A percentile compares a stretch with the other conserved stretches of the same genome.
Conservation (phyloP, 164 flowering plant species). For the Akebia trifoliata region DNA sequence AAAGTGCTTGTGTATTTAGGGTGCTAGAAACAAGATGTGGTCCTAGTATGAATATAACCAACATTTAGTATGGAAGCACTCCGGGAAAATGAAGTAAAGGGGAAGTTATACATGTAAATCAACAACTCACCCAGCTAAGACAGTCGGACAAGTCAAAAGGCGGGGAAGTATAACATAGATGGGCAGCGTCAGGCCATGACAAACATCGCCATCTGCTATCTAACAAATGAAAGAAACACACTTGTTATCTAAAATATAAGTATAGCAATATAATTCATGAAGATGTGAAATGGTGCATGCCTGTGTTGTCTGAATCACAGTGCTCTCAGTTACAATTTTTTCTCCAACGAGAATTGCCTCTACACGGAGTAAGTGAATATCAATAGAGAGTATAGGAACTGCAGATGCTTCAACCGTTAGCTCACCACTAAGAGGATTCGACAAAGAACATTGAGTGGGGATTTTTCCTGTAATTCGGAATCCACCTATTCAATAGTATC, state of each 20-base stretch:
- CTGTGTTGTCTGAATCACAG: conserved; percentile 87
- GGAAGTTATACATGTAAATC: neutral
- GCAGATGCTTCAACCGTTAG: conserved; percentile 77
- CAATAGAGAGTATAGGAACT: conserved; percentile 75
- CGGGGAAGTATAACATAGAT: conserved; percentile 87
- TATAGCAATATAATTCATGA: neutral
- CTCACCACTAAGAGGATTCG: conserved; percentile 69
- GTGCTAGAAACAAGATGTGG: too few species aligned
- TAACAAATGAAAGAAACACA: conserved; percentile 18
- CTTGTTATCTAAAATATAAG: conserved; percentile 4
- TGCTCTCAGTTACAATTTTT: conserved; percentile 59
- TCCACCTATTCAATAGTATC: conserved; percentile 49
- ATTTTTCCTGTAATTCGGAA: conserved; percentile 74
- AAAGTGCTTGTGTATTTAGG: too few species aligned
- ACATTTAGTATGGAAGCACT: neutral
- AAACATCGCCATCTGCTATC: conserved; percentile 96
- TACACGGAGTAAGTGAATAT: conserved; percentile 67
- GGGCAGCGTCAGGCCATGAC: conserved; percentile 59
- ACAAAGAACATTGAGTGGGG: conserved; percentile 58
- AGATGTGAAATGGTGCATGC: conserved; percentile 25
- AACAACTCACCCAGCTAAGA: conserved; percentile 71
- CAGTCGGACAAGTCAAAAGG: conserved; percentile 85
- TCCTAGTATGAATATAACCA: too few species aligned
- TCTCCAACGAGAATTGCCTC: conserved; percentile 88
- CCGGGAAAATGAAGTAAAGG: neutral